Conservation (phyloP, 345 rosid genomes). For the Dovyalis caffra region DNA sequence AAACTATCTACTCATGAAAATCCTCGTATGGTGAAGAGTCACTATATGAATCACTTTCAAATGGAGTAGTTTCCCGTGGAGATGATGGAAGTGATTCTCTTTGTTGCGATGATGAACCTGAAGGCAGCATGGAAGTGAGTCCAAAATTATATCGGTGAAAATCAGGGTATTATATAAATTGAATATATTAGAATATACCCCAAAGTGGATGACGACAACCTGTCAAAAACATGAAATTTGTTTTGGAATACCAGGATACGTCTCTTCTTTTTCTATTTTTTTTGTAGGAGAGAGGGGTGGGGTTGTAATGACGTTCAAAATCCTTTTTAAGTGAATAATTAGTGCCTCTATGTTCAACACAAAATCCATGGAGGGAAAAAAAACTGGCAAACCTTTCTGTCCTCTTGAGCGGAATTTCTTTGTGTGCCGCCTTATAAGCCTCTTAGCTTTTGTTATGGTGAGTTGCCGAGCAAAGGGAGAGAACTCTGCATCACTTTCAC, state of each 20-base stretch:
- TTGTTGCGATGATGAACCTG: constrained; percentile 81
- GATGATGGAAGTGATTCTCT: constrained; percentile 75
- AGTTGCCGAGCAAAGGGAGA: constrained; percentile 88
- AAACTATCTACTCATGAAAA: constrained; percentile 43
- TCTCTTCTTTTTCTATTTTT: no score
- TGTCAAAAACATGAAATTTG: no score
- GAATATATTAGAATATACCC: no score
- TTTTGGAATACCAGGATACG: no score
- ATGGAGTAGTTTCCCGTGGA: constrained; percentile 61
- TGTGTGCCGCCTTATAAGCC: constrained; percentile 80
- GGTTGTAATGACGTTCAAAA: neutral
- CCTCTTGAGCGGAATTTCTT: constrained; percentile 78
- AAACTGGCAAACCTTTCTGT: constrained; percentile 58
- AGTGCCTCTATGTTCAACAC: neutral
- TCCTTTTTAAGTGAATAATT: neutral
- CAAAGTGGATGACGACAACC: no score
- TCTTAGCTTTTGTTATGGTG: constrained; percentile 88
- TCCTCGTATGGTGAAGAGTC: constrained; percentile 86
- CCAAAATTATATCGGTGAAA: no score
- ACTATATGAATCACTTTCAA: constrained; percentile 64
- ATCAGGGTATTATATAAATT: no score
- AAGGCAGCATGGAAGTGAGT: neutral
- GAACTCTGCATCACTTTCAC: constrained; percentile 83
- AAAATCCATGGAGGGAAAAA: neutral
- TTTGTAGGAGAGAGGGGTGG: no score